These are phyloP conservation scores for Zygosaccharomyces sapae DNA, from an alignment of 1,139 yeast genomes.

Conservation along the genomic window DNA sequence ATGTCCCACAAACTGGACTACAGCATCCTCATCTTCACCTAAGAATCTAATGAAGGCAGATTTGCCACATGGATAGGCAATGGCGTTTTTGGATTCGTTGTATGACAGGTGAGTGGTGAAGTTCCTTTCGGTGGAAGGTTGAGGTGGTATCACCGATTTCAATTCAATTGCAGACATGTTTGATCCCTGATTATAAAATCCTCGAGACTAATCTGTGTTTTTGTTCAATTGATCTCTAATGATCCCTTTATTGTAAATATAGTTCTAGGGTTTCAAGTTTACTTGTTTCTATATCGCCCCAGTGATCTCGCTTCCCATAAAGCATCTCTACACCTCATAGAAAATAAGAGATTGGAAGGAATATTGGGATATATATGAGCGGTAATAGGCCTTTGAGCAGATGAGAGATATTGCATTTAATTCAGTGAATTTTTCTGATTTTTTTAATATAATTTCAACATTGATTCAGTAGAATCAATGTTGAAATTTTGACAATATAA, in stretches of 20 bases:
- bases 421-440: background rate
- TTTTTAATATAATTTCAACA: too few relatives aligned
- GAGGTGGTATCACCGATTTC: constrained; percentile 55
- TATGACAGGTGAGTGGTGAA: constrained; percentile 65
- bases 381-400: background rate
- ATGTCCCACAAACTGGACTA: constrained; percentile 69
- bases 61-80: constrained; percentile 81
- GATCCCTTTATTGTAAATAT: background rate
- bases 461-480: background rate
- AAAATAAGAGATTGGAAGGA: background rate
- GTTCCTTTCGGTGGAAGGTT: constrained; percentile 74
- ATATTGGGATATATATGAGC: background rate
- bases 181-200: background rate
- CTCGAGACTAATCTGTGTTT: background rate
- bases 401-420: background rate
- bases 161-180: constrained; percentile 22
- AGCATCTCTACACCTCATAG: background rate
- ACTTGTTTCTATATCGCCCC: background rate
- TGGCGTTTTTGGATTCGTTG: constrained; percentile 59
- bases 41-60: constrained; percentile 71
- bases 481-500: background rate
- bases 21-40: constrained; percentile 39
- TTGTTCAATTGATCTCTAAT: background rate
- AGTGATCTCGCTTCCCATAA: background rate
- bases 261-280: background rate